phyloP scores from a whole-genome alignment of 306 rosid species.

The Fagus crenata region DNA sequence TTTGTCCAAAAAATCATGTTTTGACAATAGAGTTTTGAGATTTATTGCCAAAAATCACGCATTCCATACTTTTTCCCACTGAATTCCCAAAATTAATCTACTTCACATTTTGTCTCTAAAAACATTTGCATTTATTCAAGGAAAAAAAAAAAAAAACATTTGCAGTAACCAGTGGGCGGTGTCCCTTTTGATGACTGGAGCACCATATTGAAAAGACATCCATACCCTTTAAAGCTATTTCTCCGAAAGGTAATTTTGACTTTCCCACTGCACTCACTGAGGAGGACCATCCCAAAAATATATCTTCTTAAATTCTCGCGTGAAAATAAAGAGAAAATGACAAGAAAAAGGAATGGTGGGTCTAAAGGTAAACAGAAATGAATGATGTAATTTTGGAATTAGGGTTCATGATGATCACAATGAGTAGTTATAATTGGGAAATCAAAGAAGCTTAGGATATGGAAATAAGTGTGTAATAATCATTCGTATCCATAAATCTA shows the following conservation, averaged over 20 bases:
- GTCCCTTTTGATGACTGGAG: conserved; percentile 22
- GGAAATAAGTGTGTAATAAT: conserved; percentile 45
- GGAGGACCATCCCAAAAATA: conserved; percentile 39
- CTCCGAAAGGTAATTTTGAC: conserved; percentile 34
- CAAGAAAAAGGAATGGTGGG: conserved; percentile 37
- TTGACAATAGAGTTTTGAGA: too few species aligned
- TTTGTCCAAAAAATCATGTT: too few species aligned
- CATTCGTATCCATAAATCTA: conserved; percentile 38
- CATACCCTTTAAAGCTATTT: conserved; percentile 23
- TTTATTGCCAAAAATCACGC: too few species aligned
- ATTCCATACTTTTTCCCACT: too few species aligned
- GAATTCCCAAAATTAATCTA: too few species aligned
- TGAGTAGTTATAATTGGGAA: conserved; percentile 51
- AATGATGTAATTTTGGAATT: conserved; percentile 59
- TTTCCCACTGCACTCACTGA: conserved; percentile 20
- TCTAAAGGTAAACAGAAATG: conserved; percentile 33
- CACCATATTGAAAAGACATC: conserved; percentile 28
- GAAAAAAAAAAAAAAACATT: conserved; percentile 4
- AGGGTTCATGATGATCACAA: conserved; percentile 49
- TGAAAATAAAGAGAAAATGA: conserved; percentile 43
- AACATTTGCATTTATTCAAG: too few species aligned
- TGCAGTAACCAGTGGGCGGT: conserved; percentile 9
- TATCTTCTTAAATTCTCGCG: conserved; percentile 30
- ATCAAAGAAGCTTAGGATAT: conserved; percentile 49
- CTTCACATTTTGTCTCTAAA: too few species aligned